Evolutionary conservation across 306 rosid genomes (phyloP), one percentile per base, ranked within the genome.

Genomic region (Nissolia schottii): DNA sequence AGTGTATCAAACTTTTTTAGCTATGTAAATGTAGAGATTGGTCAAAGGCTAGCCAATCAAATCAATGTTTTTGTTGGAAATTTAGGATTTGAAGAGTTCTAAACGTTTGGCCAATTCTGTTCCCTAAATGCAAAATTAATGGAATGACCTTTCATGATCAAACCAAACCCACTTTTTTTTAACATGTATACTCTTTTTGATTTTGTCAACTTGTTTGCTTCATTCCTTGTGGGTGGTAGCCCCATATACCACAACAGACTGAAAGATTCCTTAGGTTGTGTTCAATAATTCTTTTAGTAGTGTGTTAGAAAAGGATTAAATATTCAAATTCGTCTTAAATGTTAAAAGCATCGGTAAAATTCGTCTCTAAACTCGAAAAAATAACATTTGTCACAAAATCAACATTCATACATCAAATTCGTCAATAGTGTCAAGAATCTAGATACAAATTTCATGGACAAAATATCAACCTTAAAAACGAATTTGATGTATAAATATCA

Each of bases 1-100:
- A 70, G 59, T 23, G 50, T 16, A 67, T 63, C 60, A 70, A 55
- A 53, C 23, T 43, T 49, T 40, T 40, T 58, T n/a, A 22, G 31
- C 16, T 79, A 72, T 80, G 56, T 14, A 23, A 53, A 20, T n/a
- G 19, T 14, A 55, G 56, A 0, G 75, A 79, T 85, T 81, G 81
- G 86, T 23, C 77, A 61, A n/a, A 75, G 54, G 12, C 40, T 19
- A 65, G 69, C 90, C 90, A 79, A 87, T 80, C 20, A 61, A 19
- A 67, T 62, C n/a, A 55, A 43, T 28, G 77, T 2, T 53, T 55
- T 38, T 64, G 60, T 7, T 19, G 14, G 49, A 66, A 77, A 34
- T 46, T 60, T 77, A 74, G 3, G 22, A 10, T 20, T 70, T 66
- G 10, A n/a, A 45, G 70, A 57, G 79, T 58, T 71, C 80, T 22